Evolutionary conservation across 495 filamentous ascomycete genomes (phyloP), one percentile per base, ranked within the genome.

Genomic region (Astrocystis sublimbata): DNA sequence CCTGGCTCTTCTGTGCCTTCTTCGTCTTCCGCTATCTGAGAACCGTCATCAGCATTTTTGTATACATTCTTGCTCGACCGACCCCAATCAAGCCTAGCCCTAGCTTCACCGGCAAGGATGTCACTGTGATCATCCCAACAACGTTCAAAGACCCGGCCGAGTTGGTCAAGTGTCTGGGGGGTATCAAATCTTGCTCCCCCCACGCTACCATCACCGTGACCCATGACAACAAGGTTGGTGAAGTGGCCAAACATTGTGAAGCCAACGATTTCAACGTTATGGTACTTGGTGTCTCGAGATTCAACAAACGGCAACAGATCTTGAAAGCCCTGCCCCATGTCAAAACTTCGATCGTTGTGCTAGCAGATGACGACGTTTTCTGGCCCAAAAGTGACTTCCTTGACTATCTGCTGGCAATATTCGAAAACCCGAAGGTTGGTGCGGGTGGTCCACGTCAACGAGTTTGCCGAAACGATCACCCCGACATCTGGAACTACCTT

Each of bases 331-430:
- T 96, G 49, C 90, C 90, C 21, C 83, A 89, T 61, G 89, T 94
- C 31, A 75, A 71, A 50, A 93, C 91, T 0, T 71, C 83, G 12
- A 88, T 94, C 65, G 93, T 88, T 12, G 76, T 96, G 51, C 88
- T 96, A 70, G 89, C 89, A 24, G 92, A 96, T 70, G 92, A 94
- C 75, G 92, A 96, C 71, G 92, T 96, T 53, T 87, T 85, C 63
- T 93, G 91, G 89, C 92, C 91, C 1, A 73, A 75, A 3, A 90
- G 85, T n/a, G n/a, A n/a, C 4, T 83, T 93, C 41, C 81, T 93
- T 31, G 85, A 86, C 17, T 96, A 91, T 89, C 87, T 94, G 47
- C 78, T 96, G 59, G 92, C 92, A 0, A 89, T 92, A 0, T 93
- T 96, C 62, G 90, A 94, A 67, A 85, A 92, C 65, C 79, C 86